These are phyloP conservation scores for Calonectria henricotiae DNA, from an alignment of 2,329 filamentous ascomycete species.

Conservation along the genomic window DNA sequence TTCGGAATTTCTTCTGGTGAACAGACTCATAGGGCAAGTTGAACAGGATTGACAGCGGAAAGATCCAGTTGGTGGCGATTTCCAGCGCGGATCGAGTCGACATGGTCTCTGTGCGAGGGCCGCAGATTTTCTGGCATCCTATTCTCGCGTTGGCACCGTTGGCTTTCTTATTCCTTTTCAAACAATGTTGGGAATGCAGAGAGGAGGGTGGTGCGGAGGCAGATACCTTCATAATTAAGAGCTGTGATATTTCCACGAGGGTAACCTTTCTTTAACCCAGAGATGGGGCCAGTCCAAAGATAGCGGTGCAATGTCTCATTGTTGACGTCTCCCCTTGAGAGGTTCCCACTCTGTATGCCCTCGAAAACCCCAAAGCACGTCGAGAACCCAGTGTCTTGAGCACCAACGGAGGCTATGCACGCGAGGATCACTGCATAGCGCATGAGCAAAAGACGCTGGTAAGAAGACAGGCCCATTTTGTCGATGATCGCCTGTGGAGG, in stretches of 20 bases:
- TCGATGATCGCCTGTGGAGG: not conserved
- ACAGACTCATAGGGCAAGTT: slow-evolving; percentile 26
- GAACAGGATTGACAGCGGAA: slow-evolving; percentile 25
- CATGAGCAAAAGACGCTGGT: not conserved
- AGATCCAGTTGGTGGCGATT: slow-evolving; percentile 32
- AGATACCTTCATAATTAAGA: slow-evolving; percentile 1
- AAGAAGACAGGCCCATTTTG: slow-evolving; percentile 21
- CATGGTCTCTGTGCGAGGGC: slow-evolving; percentile 9
- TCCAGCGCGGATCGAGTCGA: slow-evolving; percentile 26
- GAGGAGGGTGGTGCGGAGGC: not conserved
- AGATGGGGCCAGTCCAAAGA: slow-evolving; percentile 1
- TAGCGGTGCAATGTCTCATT: slow-evolving; percentile 1
- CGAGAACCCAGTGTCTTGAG: slow-evolving; percentile 4
- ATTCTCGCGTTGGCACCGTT: not conserved
- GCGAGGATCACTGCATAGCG: slow-evolving; percentile 3
- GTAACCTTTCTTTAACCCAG: not conserved
- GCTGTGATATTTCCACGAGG: slow-evolving; percentile 11
- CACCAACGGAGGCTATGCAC: slow-evolving; percentile 7
- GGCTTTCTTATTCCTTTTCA: not conserved
- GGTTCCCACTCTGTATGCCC: not conserved
- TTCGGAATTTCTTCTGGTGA: slow-evolving; percentile 27
- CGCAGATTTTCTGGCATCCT: slow-evolving; percentile 28
- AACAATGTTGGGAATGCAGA: too few species aligned
- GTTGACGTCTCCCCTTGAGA: not conserved
- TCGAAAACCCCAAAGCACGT: slow-evolving; percentile 5